phyloP scores from a whole-genome alignment of 2,329 filamentous ascomycete species.

The Nemania diffusa region DNA sequence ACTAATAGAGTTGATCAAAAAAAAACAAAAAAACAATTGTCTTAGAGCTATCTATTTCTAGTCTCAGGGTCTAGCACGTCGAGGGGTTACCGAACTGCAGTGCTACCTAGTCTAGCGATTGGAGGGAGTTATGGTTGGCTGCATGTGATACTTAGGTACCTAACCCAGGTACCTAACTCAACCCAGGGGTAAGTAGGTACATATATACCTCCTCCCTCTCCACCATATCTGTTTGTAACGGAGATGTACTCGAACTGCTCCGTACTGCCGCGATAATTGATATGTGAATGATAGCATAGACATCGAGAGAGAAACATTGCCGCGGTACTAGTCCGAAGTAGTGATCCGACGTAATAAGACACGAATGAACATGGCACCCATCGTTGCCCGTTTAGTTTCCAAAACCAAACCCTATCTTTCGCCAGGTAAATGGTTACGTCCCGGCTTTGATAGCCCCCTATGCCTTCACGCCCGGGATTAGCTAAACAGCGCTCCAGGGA shows the following conservation, averaged over 20 bases:
- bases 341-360: background rate
- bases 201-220: background rate
- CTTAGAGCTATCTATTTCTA: background rate
- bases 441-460: background rate
- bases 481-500: conserved; percentile 61
- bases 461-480: conserved; percentile 18
- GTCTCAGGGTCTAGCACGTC: background rate
- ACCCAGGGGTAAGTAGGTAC: background rate
- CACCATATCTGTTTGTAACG: background rate
- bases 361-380: conserved; percentile 38
- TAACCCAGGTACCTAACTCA: background rate
- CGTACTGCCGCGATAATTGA: background rate
- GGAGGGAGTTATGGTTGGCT: background rate
- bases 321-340: background rate
- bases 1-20: background rate
- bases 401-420: conserved; percentile 56
- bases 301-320: background rate
- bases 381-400: conserved; percentile 47
- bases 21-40: background rate
- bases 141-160: background rate
- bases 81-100: background rate
- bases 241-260: background rate
- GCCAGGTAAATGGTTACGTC: conserved; percentile 44
- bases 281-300: background rate
- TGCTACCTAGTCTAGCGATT: background rate